Evolutionary conservation across 108 stramenopile species (phyloP), one percentile per base, ranked within the genome.

Genomic region (Cyclotella cryptica): DNA sequence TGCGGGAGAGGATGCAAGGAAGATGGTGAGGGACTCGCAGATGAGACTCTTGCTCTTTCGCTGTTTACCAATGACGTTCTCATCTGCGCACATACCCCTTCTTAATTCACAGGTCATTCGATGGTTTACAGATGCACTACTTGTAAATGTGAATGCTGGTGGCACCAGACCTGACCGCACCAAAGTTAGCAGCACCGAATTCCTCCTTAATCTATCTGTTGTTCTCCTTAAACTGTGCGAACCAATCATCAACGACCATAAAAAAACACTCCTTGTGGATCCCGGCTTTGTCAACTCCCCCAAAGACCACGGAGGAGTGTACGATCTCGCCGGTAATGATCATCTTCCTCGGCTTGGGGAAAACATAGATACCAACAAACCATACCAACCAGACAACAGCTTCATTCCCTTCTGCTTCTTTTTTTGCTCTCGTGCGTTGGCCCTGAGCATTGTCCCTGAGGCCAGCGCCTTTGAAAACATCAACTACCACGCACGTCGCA

Each of bases 371-470:
- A 53, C 66, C 3, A 52, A 28, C 40, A 35, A 52, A 35, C 35
- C 26, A 0, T 92, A 96, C 77, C 72, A 66, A 51, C 91, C 92
- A 75, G 92, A 93, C 53, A 93, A 96, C 71, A 85, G 81, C 22
- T 96, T 96, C 83, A 90, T 94, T 71, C 89, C 95, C 3, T 78
- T 90, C 35, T 89, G 88, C 44, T 96, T 94, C 84, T 96, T 93
- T 79, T 90, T 92, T 44, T 83, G 88, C 29, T 91, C 93, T 27
- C 78, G 95, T 26, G 80, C 89, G 0, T 30, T 96, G 28, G 85
- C 88, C 54, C 84, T 93, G 7, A 91, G 90, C 30, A 73, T 94
- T 52, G 87, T 89, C 19, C 90, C 92, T 0, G 74, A 74, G 44
- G 66, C 86, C 18, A 63, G 61, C 18, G 68, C 66, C 22, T 92